Conservation (phyloP, 2,329 filamentous ascomycete species). For the Trichoderma afroharzianum region DNA sequence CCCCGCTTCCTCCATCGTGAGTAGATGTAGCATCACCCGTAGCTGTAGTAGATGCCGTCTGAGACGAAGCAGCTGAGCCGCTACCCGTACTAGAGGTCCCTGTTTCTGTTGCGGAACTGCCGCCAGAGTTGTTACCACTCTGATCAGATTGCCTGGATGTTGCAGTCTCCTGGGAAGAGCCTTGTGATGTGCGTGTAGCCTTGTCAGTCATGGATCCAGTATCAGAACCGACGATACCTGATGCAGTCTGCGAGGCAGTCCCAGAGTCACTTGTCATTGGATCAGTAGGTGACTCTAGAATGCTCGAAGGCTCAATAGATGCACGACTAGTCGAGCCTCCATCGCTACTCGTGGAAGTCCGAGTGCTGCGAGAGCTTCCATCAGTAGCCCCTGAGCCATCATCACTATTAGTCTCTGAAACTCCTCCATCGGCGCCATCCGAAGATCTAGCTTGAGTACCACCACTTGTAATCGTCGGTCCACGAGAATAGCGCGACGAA, state of each 20-base stretch:
- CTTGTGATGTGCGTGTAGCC: neutral
- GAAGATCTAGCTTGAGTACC: constrained; percentile 1
- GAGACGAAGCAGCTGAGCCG: neutral
- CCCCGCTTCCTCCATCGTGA: neutral
- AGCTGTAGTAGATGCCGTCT: neutral
- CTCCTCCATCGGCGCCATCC: neutral
- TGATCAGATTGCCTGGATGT: neutral
- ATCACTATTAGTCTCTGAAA: neutral
- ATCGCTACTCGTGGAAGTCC: neutral
- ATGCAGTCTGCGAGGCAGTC: neutral
- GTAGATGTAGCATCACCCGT: neutral
- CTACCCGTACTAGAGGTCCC: neutral
- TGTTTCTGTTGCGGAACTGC: neutral
- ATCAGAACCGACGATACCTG: constrained; percentile 1
- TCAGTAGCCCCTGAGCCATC: neutral
- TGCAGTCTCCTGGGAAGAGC: neutral
- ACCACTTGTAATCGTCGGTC: neutral
- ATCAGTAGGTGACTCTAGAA: neutral
- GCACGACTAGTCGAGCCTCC: neutral
- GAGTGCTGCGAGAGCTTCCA: neutral
- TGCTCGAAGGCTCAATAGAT: neutral
- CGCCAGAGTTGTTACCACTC: neutral
- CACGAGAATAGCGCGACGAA: neutral
- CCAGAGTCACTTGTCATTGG: neutral
- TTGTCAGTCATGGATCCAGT: constrained; percentile 13